A percentile compares a stretch with the other conserved stretches of the same genome.
These are phyloP conservation scores for Candida glucosophila DNA, from an alignment of 1,139 yeast genomes.

Conservation along the genomic window DNA sequence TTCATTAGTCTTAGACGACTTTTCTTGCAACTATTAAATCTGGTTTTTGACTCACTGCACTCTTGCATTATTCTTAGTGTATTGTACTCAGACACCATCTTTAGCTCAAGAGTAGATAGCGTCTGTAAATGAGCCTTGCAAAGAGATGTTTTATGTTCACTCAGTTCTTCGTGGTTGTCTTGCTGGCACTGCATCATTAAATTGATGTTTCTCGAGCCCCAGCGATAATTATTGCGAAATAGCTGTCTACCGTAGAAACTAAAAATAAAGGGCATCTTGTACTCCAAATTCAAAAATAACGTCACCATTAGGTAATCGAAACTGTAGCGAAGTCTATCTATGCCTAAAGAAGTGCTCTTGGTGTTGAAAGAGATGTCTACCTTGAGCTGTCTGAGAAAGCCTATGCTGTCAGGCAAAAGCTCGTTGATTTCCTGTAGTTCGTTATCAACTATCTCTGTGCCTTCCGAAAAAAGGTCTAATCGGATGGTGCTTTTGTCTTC, in stretches of 20 bases:
- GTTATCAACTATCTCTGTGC: constrained; percentile 6
- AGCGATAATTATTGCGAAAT: constrained; percentile 17
- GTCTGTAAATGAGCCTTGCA: no score
- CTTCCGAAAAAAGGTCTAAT: constrained; percentile 14
- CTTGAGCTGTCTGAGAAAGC: constrained; percentile 6
- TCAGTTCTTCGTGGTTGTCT: no score
- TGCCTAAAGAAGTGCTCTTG: constrained; percentile 3
- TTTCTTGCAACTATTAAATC: no score
- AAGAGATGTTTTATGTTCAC: no score
- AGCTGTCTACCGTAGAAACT: constrained; percentile 26
- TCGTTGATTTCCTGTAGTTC: no score
- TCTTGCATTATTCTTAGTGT: no score
- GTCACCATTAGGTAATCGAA: constrained; percentile 23
- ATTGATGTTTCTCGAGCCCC: constrained; percentile 7
- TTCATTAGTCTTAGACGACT: no score
- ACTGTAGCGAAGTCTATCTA: constrained; percentile 10
- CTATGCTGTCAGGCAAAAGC: constrained; percentile 1
- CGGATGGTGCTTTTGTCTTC: constrained; percentile 7
- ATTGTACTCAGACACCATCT: no score
- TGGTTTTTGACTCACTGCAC: no score
- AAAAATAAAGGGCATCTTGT: constrained; percentile 24
- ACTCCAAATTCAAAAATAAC: constrained; percentile 22
- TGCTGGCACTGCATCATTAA: no score
- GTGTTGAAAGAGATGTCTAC: constrained; percentile 9
- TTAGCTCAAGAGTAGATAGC: no score